Evolutionary conservation across 163 green algal genomes (phyloP).

Genomic region (Coccomyxa subellipsoidea): DNA sequence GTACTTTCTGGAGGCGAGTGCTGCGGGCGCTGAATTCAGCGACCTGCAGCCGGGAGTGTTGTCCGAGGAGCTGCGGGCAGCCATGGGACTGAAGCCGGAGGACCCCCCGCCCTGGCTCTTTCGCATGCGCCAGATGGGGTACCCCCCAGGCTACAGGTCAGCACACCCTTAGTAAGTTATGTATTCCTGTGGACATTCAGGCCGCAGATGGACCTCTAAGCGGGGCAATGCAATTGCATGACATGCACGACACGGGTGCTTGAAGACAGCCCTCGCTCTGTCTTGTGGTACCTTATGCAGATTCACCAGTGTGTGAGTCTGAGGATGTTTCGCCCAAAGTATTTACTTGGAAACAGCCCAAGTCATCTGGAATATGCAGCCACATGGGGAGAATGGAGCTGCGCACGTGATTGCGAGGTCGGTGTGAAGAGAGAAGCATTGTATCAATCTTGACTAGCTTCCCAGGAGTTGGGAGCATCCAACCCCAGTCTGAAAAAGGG

Average conservation of each 20-base stretch:
- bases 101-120: constrained; percentile 47
- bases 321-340: too few species aligned
- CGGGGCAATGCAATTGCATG: neutral
- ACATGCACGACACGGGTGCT: neutral
- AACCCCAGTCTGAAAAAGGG: too few species aligned
- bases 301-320: neutral
- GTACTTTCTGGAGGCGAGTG: constrained; percentile 10
- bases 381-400: too few species aligned
- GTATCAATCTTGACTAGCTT: too few species aligned
- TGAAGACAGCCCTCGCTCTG: neutral
- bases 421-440: too few species aligned
- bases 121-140: constrained; percentile 43
- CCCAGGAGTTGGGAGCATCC: too few species aligned
- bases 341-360: too few species aligned
- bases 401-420: too few species aligned
- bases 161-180: neutral
- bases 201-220: neutral
- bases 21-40: constrained; percentile 20
- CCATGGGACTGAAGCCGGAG: constrained; percentile 23
- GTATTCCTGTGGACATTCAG: neutral
- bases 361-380: too few species aligned
- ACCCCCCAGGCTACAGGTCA: constrained; percentile 37
- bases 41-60: constrained; percentile 33
- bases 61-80: constrained; percentile 23
- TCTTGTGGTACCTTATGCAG: neutral